These are phyloP conservation scores for Chaetomium olivaceum DNA, from an alignment of 2,329 filamentous ascomycete genomes.

Conservation along the genomic window DNA sequence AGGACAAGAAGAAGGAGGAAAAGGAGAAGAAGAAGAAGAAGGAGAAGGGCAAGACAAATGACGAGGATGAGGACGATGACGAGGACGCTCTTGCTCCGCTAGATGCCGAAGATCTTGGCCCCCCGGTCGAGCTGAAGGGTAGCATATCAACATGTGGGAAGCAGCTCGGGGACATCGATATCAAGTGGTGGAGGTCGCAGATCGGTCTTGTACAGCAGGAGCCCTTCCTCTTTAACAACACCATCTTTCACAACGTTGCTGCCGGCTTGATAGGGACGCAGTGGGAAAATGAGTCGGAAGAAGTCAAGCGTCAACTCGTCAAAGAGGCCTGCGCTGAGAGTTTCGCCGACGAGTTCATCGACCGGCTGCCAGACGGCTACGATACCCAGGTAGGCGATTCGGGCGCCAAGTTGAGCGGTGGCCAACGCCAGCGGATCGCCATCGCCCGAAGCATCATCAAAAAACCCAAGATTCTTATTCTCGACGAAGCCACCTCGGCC, in stretches of 20 bases:
- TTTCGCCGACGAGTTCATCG: slow-evolving; percentile 70
- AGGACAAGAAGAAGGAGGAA: slow-evolving; percentile 46
- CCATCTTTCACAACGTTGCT: slow-evolving; percentile 56
- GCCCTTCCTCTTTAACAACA: slow-evolving; percentile 48
- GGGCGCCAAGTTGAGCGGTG: slow-evolving; percentile 76
- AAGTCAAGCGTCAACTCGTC: slow-evolving; percentile 57
- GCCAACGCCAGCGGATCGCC: slow-evolving; percentile 69
- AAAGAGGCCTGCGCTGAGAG: slow-evolving; percentile 65
- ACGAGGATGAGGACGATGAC: slow-evolving; percentile 32
- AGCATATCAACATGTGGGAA: slow-evolving; percentile 55
- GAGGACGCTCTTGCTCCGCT: slow-evolving; percentile 38
- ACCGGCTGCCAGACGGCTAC: slow-evolving; percentile 63
- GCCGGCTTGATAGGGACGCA: slow-evolving; percentile 49
- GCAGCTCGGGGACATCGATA: slow-evolving; percentile 57
- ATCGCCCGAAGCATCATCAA: slow-evolving; percentile 70
- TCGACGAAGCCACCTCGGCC: slow-evolving; percentile 73
- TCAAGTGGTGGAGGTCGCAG: slow-evolving; percentile 59
- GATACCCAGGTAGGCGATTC: slow-evolving; percentile 74
- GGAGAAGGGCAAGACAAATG: slow-evolving; percentile 8
- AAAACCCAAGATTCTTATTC: slow-evolving; percentile 63
- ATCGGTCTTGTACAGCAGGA: slow-evolving; percentile 49
- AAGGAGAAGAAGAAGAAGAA: slow-evolving; percentile 36
- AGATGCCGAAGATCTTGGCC: slow-evolving; percentile 35
- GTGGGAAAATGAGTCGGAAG: slow-evolving; percentile 41
- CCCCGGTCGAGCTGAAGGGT: slow-evolving; percentile 51